Conservation (phyloP, 208 protist species). For the Tritrichomonas musculus region DNA sequence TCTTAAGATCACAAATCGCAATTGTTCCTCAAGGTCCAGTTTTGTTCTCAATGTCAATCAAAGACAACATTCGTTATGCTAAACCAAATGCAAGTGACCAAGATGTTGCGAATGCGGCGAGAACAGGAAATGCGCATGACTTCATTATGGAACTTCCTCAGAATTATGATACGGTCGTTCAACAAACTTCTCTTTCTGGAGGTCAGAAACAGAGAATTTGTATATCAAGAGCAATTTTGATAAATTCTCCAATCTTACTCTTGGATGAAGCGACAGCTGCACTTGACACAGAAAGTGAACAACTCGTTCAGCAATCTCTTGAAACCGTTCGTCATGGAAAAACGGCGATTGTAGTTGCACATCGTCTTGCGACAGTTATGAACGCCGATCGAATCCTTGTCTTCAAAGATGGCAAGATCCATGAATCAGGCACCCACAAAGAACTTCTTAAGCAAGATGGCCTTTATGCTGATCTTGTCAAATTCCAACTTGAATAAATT, state of each 20-base stretch:
- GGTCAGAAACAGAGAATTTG: constrained; percentile 33
- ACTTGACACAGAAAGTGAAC: constrained; percentile 71
- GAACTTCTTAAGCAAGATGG: not conserved
- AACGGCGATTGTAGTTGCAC: constrained; percentile 75
- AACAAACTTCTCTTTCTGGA: not conserved
- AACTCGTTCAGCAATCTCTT: constrained; percentile 66
- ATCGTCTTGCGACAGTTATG: constrained; percentile 71
- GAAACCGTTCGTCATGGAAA: constrained; percentile 63
- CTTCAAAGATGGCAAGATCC: constrained; percentile 45
- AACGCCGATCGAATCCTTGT: constrained; percentile 54
- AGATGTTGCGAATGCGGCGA: constrained; percentile 50
- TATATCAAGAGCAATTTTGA: not conserved
- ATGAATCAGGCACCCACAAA: constrained; percentile 49
- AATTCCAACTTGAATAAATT: constrained; percentile 31
- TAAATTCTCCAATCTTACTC: constrained; percentile 35
- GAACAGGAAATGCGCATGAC: constrained; percentile 34
- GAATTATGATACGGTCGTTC: not conserved
- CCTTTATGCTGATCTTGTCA: not conserved
- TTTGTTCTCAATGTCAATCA: constrained; percentile 50
- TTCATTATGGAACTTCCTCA: not conserved
- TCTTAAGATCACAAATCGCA: constrained; percentile 46
- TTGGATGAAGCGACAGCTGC: constrained; percentile 68
- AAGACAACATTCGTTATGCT: constrained; percentile 54
- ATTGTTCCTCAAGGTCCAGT: constrained; percentile 45
- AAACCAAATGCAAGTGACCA: constrained; percentile 30